phyloP scores from a whole-genome alignment of 192 early-diverging fungal genomes.

The Coemansia sp. region DNA sequence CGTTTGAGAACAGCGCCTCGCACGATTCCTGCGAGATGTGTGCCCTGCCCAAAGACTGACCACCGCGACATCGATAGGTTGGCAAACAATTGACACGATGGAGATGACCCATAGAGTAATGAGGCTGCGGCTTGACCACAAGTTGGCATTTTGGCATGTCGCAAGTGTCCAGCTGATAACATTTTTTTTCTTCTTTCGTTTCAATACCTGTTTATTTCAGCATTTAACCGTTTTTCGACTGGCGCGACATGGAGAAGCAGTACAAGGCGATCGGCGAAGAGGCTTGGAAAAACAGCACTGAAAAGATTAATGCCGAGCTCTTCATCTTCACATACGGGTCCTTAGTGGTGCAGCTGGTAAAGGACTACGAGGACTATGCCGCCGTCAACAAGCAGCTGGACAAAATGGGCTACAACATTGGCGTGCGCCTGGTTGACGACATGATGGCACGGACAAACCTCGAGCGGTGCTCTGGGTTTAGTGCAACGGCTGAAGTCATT shows the following conservation, averaged over 20 bases:
- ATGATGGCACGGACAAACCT: conserved; percentile 80
- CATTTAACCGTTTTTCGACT: no score
- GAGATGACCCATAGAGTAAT: background rate
- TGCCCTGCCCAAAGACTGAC: conserved; percentile 35
- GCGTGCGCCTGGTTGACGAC: conserved; percentile 93
- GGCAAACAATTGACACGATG: no score
- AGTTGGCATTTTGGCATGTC: background rate
- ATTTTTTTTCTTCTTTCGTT: conserved; percentile 4
- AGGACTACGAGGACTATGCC: conserved; percentile 90
- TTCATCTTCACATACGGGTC: conserved; percentile 99
- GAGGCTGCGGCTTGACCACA: background rate
- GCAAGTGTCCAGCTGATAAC: background rate
- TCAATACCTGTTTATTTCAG: background rate
- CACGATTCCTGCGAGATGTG: conserved; percentile 52
- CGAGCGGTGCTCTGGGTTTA: conserved; percentile 77
- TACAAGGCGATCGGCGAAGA: conserved; percentile 90
- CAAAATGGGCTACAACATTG: conserved; percentile 99
- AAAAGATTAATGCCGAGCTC: conserved; percentile 96
- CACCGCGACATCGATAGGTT: background rate
- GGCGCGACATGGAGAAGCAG: conserved; percentile 60
- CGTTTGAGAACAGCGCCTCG: conserved; percentile 32
- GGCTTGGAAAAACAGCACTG: conserved; percentile 92
- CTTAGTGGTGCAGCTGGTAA: conserved; percentile 90
- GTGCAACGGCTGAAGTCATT: conserved; percentile 93
- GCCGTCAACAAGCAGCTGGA: conserved; percentile 97